Conservation (phyloP, 305 asterid species). For the Euphrasia arctica region DNA sequence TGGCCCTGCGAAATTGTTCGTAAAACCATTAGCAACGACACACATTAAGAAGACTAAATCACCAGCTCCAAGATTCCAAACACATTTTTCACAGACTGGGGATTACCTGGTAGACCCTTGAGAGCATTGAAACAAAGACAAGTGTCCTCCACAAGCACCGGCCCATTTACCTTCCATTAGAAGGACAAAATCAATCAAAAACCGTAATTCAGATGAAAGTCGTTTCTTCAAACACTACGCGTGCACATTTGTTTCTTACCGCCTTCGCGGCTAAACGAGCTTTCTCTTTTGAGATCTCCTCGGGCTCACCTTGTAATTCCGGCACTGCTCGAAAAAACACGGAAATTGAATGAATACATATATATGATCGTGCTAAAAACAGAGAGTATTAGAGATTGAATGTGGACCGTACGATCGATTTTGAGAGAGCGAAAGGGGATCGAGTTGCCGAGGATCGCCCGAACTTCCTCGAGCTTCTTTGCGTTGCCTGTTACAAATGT, state of each 20-base stretch:
- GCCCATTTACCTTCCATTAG: constrained; percentile 77
- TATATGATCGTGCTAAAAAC: neutral
- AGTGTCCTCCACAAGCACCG: constrained; percentile 98
- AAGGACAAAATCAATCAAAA: constrained; percentile 17
- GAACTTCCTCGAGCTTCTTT: constrained; percentile 93
- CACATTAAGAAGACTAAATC: neutral
- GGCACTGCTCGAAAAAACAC: constrained; percentile 50
- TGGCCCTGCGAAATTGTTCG: constrained; percentile 66
- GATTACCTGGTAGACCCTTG: constrained; percentile 88
- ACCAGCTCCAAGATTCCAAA: neutral
- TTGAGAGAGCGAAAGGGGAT: constrained; percentile 87
- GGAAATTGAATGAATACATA: neutral
- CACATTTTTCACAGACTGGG: neutral
- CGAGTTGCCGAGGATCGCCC: constrained; percentile 75
- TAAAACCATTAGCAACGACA: constrained; percentile 23
- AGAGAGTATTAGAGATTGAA: constrained; percentile 1
- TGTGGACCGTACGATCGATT: constrained; percentile 57
- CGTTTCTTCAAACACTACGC: constrained; percentile 34
- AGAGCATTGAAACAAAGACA: constrained; percentile 96
- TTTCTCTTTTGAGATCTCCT: constrained; percentile 89
- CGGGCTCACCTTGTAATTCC: constrained; percentile 96
- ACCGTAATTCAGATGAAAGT: constrained; percentile 11
- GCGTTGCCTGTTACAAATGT: constrained; percentile 97
- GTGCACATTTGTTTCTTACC: constrained; percentile 35
- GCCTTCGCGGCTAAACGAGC: constrained; percentile 89